These are phyloP conservation scores for Capsicum chinense DNA, from an alignment of 257 asterid genomes.

Conservation along the genomic window DNA sequence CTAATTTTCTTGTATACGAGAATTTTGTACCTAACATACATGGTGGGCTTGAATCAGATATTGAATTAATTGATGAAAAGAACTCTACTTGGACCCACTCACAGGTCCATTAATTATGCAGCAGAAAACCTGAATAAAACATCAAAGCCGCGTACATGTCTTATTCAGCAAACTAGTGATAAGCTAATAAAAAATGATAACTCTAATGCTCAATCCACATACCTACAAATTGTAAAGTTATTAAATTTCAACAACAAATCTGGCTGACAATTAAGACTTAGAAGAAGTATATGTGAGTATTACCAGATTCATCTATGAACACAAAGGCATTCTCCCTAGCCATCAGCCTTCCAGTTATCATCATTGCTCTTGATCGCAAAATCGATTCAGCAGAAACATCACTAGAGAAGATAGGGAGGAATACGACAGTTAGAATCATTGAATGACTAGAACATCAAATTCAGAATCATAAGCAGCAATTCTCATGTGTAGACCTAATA, in stretches of 20 bases:
- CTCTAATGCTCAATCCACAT: background rate
- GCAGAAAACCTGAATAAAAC: slow-evolving; percentile 14
- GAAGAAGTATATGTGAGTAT: slow-evolving; percentile 35
- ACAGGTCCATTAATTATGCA: slow-evolving; percentile 22
- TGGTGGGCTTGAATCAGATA: background rate
- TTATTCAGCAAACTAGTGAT: background rate
- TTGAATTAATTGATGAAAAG: slow-evolving; percentile 2
- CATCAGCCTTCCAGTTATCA: slow-evolving; percentile 89
- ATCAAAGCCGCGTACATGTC: background rate
- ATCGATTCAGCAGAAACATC: slow-evolving; percentile 71
- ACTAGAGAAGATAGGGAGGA: slow-evolving; percentile 44
- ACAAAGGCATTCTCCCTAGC: slow-evolving; percentile 77
- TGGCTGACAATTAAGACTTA: slow-evolving; percentile 20
- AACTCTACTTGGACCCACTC: background rate
- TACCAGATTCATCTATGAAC: slow-evolving; percentile 72
- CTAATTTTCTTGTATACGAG: background rate
- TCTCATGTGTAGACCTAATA: slow-evolving; percentile 59
- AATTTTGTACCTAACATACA: background rate
- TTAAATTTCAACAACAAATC: background rate
- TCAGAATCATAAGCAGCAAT: slow-evolving; percentile 15
- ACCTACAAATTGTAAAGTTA: background rate
- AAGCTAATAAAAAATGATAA: background rate
- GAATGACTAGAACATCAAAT: slow-evolving; percentile 21
- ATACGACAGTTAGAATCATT: slow-evolving; percentile 7
- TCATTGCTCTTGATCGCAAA: slow-evolving; percentile 89